Base-by-base conservation (phyloP, 305 asterid species). In the Fraxinus latifolia region DNA sequence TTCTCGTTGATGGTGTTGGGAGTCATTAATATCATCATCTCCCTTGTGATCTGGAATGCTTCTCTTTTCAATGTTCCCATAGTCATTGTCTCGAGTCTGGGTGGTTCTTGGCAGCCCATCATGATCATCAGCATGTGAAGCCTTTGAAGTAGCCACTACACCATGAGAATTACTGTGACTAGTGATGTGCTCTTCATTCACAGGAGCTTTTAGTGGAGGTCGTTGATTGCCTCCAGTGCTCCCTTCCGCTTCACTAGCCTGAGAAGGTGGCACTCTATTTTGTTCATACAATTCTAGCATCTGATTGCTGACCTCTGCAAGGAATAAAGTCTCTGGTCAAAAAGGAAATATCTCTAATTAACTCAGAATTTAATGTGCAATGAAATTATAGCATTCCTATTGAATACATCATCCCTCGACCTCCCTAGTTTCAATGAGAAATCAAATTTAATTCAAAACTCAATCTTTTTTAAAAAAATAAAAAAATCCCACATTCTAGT, bases 281-380 rank as follows among this genome's bases (percentile, higher is more conserved):
- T 94, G 98, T 83, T 96, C 99, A 75, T 96, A 96, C 84, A 96
- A 70, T 84, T 96, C 99, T 80, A 96, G 87, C 99, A 96, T 92
- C 89, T 96, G 99, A 86, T 96, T 96, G 91, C 99, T 96, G 75
- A 96, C 98, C 90, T 91, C 99, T 95, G 97, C 95, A 92, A 89
- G 81, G 62, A 86, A 81, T 19, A 79, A 23, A 25, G 36, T 1
- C 11, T 62, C n/a, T 39, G 19, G 80, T 86, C 58, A 82, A 74
- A 77, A 81, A 44, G 29, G 36, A 78, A 8, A 68, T 15, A 50
- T 50, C 37, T 5, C 32, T 8, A 17, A 77, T 29, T 29, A 47
- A 36, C 50, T 50, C n/a, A 70, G 29, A 78, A 77, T 81, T 47
- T 72, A 55, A 76, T 36, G 81, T 2, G 62, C 67, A 81, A 27